Percentiles rank a stretch among this genome's conserved stretches.
phyloP scores from a whole-genome alignment of 306 rosid genomes.

The Heteromeles arbutifolia region DNA sequence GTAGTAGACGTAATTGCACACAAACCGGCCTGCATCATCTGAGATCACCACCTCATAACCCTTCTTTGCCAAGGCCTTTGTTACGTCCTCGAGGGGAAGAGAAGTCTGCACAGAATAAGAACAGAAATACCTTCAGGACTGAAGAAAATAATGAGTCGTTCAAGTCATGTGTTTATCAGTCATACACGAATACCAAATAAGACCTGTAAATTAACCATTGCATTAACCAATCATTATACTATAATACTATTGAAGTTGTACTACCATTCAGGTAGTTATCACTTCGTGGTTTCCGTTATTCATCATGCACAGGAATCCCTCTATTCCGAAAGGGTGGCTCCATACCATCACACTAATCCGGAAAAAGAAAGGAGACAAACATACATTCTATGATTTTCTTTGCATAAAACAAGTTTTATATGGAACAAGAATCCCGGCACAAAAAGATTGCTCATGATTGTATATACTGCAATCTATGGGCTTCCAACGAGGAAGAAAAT shows the following conservation, averaged over 20 bases:
- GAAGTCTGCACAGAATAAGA: slow-evolving; percentile 46
- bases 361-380: too few relatives aligned
- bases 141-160: neutral
- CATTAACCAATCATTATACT: neutral
- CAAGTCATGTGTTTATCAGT: neutral
- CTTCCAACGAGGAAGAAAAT: neutral
- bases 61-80: slow-evolving; percentile 62
- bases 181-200: neutral
- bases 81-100: slow-evolving; percentile 75
- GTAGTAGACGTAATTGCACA: slow-evolving; percentile 92
- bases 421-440: neutral
- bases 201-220: neutral
- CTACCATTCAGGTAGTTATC: neutral
- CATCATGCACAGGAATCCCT: neutral
- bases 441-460: neutral
- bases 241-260: neutral
- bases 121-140: neutral
- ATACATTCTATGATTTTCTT: neutral
- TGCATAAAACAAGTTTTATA: neutral
- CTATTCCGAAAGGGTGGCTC: neutral
- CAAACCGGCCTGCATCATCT: slow-evolving; percentile 93
- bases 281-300: neutral
- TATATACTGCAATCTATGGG: neutral
- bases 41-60: slow-evolving; percentile 82
- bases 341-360: too few relatives aligned